Conservation (phyloP, 441 rosid species). For the Jatropha podagrica region DNA sequence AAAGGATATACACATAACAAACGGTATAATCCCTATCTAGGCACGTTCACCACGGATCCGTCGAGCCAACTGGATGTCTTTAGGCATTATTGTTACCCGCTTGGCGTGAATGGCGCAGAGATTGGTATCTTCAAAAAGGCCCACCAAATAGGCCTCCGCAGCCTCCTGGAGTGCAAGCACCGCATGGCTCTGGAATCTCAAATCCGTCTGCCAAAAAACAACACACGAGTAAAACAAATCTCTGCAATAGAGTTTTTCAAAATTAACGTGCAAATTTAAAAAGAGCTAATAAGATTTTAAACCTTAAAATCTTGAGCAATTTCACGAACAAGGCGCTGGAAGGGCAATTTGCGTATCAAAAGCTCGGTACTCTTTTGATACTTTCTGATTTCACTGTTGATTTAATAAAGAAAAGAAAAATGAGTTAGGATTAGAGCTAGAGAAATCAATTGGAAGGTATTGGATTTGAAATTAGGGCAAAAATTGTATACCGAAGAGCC, state of each 20-base stretch:
- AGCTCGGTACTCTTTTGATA: conserved; percentile 65
- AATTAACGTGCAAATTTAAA: neutral
- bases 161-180: conserved; percentile 76
- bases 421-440: too few species aligned
- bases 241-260: neutral
- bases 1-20: neutral
- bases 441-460: neutral
- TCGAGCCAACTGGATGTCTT: conserved; percentile 65
- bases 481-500: conserved; percentile 48
- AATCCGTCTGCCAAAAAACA: conserved; percentile 41
- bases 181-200: conserved; percentile 77
- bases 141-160: conserved; percentile 70
- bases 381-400: conserved; percentile 47
- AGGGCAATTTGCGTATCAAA: conserved; percentile 59
- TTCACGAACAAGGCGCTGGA: conserved; percentile 65
- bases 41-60: conserved; percentile 77
- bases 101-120: conserved; percentile 74
- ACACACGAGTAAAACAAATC: neutral
- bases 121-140: conserved; percentile 71
- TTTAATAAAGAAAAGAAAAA: neutral
- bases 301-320: conserved; percentile 70
- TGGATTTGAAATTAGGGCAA: too few species aligned
- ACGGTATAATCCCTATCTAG: neutral
- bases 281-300: too few species aligned
- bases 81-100: conserved; percentile 72